A percentile compares a stretch with the other conserved stretches of the same genome.
Conservation (phyloP, 2,329 filamentous ascomycete species). For the Xylariaceae sp. region DNA sequence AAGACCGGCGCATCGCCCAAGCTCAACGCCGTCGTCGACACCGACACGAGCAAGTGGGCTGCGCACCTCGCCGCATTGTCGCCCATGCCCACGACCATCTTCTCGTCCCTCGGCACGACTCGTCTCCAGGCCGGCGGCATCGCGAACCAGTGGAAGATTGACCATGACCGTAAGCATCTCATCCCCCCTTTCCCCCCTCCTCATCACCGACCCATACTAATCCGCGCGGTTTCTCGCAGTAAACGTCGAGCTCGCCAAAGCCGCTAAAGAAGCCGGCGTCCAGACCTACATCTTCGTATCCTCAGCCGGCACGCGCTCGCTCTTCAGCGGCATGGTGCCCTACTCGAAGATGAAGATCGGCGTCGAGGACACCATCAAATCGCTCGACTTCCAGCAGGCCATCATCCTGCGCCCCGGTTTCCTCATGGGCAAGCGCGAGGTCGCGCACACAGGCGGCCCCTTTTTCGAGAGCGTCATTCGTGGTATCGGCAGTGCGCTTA, state of each 20-base stretch:
- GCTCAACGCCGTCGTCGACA: slow-evolving; percentile 60
- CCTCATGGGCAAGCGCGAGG: slow-evolving; percentile 66
- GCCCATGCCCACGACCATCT: slow-evolving; percentile 58
- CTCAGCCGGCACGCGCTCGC: slow-evolving; percentile 43
- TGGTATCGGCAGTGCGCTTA: slow-evolving; percentile 47
- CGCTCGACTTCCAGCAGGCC: slow-evolving; percentile 68
- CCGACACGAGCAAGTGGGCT: slow-evolving; percentile 66
- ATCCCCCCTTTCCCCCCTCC: too few relatives aligned
- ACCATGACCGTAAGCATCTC: slow-evolving; percentile 56
- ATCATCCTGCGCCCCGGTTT: slow-evolving; percentile 70
- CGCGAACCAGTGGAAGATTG: slow-evolving; percentile 78
- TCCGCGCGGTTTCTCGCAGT: slow-evolving; percentile 34
- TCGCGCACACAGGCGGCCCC: slow-evolving; percentile 54
- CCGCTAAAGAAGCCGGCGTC: slow-evolving; percentile 66
- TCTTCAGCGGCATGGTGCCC: slow-evolving; percentile 41
- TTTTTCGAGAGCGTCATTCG: slow-evolving; percentile 51
- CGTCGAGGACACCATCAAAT: slow-evolving; percentile 71
- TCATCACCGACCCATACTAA: neutral
- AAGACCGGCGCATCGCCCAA: slow-evolving; percentile 48
- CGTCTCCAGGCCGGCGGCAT: slow-evolving; percentile 67
- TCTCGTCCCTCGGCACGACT: slow-evolving; percentile 78
- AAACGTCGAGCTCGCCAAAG: slow-evolving; percentile 70
- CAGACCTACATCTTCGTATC: slow-evolving; percentile 76
- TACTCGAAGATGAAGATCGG: slow-evolving; percentile 75
- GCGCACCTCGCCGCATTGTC: slow-evolving; percentile 49